Evolutionary conservation across 2,329 filamentous ascomycete species (phyloP).

Genomic region (Cytospora chrysosperma): DNA sequence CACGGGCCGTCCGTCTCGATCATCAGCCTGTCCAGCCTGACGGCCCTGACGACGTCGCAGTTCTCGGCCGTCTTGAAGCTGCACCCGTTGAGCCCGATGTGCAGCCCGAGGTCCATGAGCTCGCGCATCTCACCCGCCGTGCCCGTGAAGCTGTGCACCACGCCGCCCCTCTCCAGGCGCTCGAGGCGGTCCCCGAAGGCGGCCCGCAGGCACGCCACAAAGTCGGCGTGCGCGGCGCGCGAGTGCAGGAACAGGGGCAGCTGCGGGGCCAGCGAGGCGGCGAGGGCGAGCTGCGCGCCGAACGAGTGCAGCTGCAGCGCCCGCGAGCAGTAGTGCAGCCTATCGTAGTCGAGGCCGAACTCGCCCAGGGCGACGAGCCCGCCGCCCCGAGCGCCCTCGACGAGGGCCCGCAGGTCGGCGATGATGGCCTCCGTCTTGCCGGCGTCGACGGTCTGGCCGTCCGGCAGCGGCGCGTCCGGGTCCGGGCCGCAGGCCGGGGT

Average conservation of each 20-base stretch:
- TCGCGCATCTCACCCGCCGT: constrained; percentile 80
- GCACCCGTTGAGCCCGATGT: constrained; percentile 96
- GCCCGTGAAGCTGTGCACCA: constrained; percentile 95
- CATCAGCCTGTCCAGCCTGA: constrained; percentile 79
- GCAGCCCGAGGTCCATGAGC: constrained; percentile 75
- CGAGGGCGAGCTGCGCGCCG: constrained; percentile 75
- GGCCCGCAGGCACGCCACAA: constrained; percentile 67
- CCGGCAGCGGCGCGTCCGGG: constrained; percentile 45
- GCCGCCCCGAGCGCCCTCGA: constrained; percentile 52
- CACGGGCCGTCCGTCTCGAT: constrained; percentile 97
- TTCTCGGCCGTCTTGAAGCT: constrained; percentile 95
- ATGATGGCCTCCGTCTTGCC: constrained; percentile 51
- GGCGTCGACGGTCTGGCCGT: constrained; percentile 43
- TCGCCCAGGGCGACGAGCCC: constrained; percentile 81
- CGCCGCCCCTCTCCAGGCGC: constrained; percentile 68
- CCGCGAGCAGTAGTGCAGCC: constrained; percentile 77
- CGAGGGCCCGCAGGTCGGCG: constrained; percentile 60
- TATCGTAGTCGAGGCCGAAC: constrained; percentile 94
- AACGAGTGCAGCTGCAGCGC: constrained; percentile 84
- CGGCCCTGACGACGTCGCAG: constrained; percentile 74
- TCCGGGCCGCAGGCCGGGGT: constrained; percentile 55
- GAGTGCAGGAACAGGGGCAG: constrained; percentile 92
- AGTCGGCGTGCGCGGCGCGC: constrained; percentile 81
- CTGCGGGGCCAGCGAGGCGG: constrained; percentile 65
- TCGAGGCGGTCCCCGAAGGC: constrained; percentile 59